Evolutionary conservation across 2,329 filamentous ascomycete species (phyloP).

Genomic region (Xylaria sp.): DNA sequence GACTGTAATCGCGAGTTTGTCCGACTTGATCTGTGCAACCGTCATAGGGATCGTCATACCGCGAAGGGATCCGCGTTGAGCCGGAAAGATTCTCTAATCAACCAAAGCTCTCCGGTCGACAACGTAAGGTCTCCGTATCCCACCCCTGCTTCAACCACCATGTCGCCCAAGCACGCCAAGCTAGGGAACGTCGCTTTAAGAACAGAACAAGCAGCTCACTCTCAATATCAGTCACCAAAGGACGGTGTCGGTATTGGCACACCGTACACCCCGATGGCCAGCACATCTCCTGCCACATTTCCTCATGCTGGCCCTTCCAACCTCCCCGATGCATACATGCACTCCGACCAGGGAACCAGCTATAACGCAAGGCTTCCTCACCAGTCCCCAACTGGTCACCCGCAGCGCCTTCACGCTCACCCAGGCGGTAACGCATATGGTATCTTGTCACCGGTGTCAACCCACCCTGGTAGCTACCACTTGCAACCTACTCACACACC

Average conservation of each 20-base stretch:
- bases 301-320: slow-evolving; percentile 50
- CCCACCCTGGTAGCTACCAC: slow-evolving; percentile 59
- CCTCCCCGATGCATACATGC: slow-evolving; percentile 57
- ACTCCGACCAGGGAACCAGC: slow-evolving; percentile 53
- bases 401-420: slow-evolving; percentile 59
- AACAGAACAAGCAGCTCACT: slow-evolving; percentile 53
- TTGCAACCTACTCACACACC: slow-evolving; percentile 58
- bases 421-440: slow-evolving; percentile 61
- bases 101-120: slow-evolving; percentile 58
- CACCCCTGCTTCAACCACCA: slow-evolving; percentile 55
- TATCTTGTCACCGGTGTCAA: slow-evolving; percentile 63
- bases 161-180: slow-evolving; percentile 60
- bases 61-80: slow-evolving; percentile 81
- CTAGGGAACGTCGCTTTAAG: slow-evolving; percentile 54
- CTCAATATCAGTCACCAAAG: slow-evolving; percentile 60
- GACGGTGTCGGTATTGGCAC: slow-evolving; percentile 54
- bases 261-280: slow-evolving; percentile 60
- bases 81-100: slow-evolving; percentile 75
- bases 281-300: slow-evolving; percentile 54
- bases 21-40: slow-evolving; percentile 88
- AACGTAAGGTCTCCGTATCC: slow-evolving; percentile 55
- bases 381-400: slow-evolving; percentile 56
- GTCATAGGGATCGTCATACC: slow-evolving; percentile 82
- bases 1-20: slow-evolving; percentile 93
- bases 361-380: slow-evolving; percentile 50